Evolutionary conservation across 2,329 filamentous ascomycete genomes (phyloP), one percentile per base, ranked within the genome.

Genomic region (Trichoderma polysporum): DNA sequence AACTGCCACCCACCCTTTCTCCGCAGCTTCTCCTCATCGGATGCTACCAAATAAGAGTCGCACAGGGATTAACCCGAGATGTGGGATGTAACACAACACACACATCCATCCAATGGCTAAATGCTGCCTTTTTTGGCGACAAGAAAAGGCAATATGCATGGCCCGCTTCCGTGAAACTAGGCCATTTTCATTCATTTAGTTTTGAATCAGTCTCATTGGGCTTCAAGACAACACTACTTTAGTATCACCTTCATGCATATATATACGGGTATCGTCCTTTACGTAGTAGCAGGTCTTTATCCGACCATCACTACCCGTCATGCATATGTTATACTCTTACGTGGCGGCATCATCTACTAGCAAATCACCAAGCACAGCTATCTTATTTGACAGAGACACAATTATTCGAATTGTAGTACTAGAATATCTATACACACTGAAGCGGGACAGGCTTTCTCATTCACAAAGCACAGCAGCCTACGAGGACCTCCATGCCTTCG

Each of bases 391-490:
- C 60, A 63, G 60, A 63, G 60, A 52, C 45, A 37, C 49, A 25
- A 63, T 54, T 63, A 54, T 45, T 54, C 49, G 37, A 53, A 39
- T 63, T 63, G 60, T 63, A 63, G 49, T 63, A 63, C 60, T 63
- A 45, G 60, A 54, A 25, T 63, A 63, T 63, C 60, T 63, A 63
- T 63, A 63, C 49, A 63, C 49, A 54, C 35, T 29, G 37, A 41
- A 63, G 47, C 37, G 49, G 60, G 31, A 61, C 58, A 27, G 27
- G 58, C 58, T 50, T 41, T 50, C 58, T 50, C 58, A 49, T 25
- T 17, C 45, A 22, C n/a, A 7, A 25, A n/a, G 27, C 25, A 53
- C 25, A 17, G n/a, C 9, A 63, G 22, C 17, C 37, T 22, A 19
- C 17, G 4, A 4, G 33, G n/a, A 19, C 17, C 4, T 2, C 33